Base-by-base conservation (phyloP, 352 stramenopile genomes). In the Halophytophthora polymorphica region DNA sequence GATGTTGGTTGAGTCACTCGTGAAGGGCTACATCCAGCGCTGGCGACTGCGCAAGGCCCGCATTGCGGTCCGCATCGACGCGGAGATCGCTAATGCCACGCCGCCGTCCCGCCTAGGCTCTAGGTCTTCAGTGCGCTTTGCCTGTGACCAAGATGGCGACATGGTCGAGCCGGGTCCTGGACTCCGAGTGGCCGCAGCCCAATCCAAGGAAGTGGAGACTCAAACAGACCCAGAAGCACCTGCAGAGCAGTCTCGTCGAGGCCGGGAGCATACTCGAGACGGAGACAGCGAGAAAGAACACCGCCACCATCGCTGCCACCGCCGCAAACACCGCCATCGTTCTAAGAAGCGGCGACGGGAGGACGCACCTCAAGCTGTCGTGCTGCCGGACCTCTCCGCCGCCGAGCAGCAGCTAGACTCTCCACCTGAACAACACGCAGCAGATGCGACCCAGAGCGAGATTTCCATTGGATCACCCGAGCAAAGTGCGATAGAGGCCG, bases 1-100 rank as follows among this genome's bases (percentile, higher is more conserved):
- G 28, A 91, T 91, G 80, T 64, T 89, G 28, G 71, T 91, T 15
- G 77, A 90, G 40, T 81, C 77, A 37, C 69, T 75, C 8, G 70
- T 84, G 7, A 77, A 80, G 19, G 77, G 80, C 5, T 88, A 77
- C 55, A 71, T 87, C 15, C 69, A 84, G 25, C 77, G 80, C 34
- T 84, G 74, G 71, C 58, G 68, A 10, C n/a, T 63, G 11, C 72
- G 75, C 1, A 21, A 43, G 55, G 52, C 48, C 7, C 57, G 61
- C 2, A 52, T 61, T 22, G 45, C 50, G 29, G 17, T 41, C 6
- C 47, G 65, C 14, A 50, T 56, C 3, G 17, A 53, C 6, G 23
- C 57, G 1, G 65, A 61, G 25, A 56, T 65, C 23, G 51, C 61
- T 21, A 42, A 54, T 37, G 38, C 45, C 18, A 69, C 56, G 21